These are phyloP conservation scores for Daldinia sp. DNA, from an alignment of 2,329 filamentous ascomycete species.

Conservation along the genomic window DNA sequence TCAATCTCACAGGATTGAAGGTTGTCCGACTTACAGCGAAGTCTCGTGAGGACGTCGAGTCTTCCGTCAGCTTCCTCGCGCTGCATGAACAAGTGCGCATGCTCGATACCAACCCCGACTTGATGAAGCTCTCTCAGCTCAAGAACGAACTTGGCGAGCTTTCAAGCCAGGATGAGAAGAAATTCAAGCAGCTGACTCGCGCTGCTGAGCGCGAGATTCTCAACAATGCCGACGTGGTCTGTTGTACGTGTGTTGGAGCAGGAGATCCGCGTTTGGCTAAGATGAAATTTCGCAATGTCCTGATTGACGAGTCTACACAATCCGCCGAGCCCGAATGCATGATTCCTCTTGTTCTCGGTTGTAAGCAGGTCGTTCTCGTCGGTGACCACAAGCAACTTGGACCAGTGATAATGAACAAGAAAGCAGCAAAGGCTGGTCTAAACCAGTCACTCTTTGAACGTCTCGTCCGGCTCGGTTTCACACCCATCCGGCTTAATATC, in stretches of 20 bases:
- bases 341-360: constrained; percentile 96
- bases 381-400: constrained; percentile 98
- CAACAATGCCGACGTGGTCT: constrained; percentile 95
- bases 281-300: constrained; percentile 97
- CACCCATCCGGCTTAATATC: constrained; percentile 92
- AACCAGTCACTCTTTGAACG: constrained; percentile 99
- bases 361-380: constrained; percentile 98
- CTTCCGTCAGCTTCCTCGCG: constrained; percentile 94
- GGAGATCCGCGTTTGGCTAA: constrained; percentile 95
- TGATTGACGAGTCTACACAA: constrained; percentile 98
- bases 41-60: constrained; percentile 97
- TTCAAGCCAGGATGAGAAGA: constrained; percentile 97
- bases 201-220: constrained; percentile 95
- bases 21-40: constrained; percentile 98
- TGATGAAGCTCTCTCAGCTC: constrained; percentile 91
- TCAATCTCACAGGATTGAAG: constrained; percentile 94
- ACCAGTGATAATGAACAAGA: constrained; percentile 99
- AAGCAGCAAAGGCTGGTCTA: constrained; percentile 95
- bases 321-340: constrained; percentile 98
- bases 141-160: constrained; percentile 93
- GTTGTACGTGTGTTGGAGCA: constrained; percentile 97
- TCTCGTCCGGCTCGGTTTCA: constrained; percentile 88
- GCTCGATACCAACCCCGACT: constrained; percentile 94
- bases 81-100: constrained; percentile 97
- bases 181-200: constrained; percentile 94